Evolutionary conservation across 257 asterid genomes (phyloP), one percentile per base, ranked within the genome.

Genomic region (Gynochthodes officinalis): DNA sequence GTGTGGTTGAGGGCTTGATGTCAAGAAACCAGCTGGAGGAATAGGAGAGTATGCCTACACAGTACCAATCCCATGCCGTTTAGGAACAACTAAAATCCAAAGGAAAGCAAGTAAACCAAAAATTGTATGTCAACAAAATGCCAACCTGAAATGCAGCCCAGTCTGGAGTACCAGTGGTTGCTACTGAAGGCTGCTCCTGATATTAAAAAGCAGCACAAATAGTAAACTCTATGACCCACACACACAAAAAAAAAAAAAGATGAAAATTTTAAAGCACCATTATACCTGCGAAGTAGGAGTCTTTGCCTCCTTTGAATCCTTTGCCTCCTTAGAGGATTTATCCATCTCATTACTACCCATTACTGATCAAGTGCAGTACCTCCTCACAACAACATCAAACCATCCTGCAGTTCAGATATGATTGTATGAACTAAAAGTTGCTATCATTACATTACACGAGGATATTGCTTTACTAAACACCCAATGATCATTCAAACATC

Each of bases 91-190:
- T 13, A 46, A 64, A 50, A 18, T 37, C 35, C 12, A 30, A 52
- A 49, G 25, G 10, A 19, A 48, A 18, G 1, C 21, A 60, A 9
- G 42, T n/a, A 11, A 49, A 64, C 46, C 23, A 1, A 52, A 8
- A 44, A 30, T 35, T 27, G 40, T 7, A 75, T 71, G 16, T 67
- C 52, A 37, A 74, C 60, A 63, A 69, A 75, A 73, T 72, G 46
- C 58, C 54, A 80, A 95, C 99, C 98, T 95, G 99, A 84, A 86
- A 95, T 69, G 92, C 97, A 54, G 96, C 15, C 99, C 98, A 95
- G 53, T 95, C 99, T 32, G 96, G 82, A 79, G 88, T 63, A 30
- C 89, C 91, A n/a, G 98, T 49, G 25, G 77, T 55, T 74, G 89
- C 77, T 55, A 90, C 81, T 50, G 95, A 83, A 73, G 85, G 75